Base-by-base conservation (phyloP, 1,284 basidiomycete genomes). In the Coniferiporia sulphurascens region DNA sequence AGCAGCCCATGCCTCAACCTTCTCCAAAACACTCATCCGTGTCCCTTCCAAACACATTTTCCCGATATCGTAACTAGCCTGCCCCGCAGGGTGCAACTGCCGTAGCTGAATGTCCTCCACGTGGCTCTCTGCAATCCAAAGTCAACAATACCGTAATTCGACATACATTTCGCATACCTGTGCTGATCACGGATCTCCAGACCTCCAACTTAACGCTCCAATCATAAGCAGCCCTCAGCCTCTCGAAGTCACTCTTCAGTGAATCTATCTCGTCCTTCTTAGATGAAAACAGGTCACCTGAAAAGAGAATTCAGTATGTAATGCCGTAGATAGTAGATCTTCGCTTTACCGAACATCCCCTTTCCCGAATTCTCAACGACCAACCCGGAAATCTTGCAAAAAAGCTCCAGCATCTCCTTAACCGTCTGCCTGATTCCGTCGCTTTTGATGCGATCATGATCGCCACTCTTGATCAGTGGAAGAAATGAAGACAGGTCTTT, bases 31-130 rank as follows among this genome's bases (percentile, higher is more conserved):
- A 32, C 27, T 48, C 21, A 19, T 51, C 19, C 56, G 38, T 7
- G 48, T 44, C 19, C 48, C 56, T 34, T 57, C 50, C 27, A 57
- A 44, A 27, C 56, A 57, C 21, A 21, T 46, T 12, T 46, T 21
- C 44, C 17, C 44, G 3, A 46, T 46, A 46, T 21, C 17, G 13
- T 46, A 21, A 21, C 8, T n/a, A n/a, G 44, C 44, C 17, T 46
- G 8, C 5, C 27, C 5, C 17, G 44, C 44, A n/a, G 44, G 44
- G 17, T 19, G 44, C 44, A 46, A 19, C 17, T 19, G n/a, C 12
- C 19, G 12, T 8, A 46, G 44, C 44, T 17, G 38, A 12, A n/a
- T 3, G 19, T 46, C n/a, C 19, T 46, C 44, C 17, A n/a, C 19
- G 17, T 46, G 44, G 12, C 9, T 46, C 44, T 46, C 44, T 46